Percentiles rank a stretch among this genome's conserved stretches.
phyloP scores from a whole-genome alignment of 192 early-diverging fungal genomes.

The Phlyctochytrium arcticum region DNA sequence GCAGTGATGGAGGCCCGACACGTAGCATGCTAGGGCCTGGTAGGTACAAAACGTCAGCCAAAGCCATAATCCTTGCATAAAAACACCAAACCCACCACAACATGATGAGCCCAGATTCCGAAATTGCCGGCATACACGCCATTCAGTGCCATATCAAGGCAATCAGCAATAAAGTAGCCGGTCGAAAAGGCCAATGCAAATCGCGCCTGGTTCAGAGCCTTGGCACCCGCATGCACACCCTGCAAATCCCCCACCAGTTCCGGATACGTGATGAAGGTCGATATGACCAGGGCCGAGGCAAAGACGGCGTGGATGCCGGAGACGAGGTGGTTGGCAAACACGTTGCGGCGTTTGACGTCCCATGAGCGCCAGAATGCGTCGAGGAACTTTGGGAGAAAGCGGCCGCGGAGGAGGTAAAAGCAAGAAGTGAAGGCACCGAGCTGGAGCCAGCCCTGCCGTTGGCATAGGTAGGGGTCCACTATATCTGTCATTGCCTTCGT shows the following conservation, averaged over 20 bases:
- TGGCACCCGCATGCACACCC: background rate
- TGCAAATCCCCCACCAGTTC: conserved; percentile 3
- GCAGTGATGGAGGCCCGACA: background rate
- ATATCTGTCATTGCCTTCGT: no score
- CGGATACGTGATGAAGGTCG: background rate
- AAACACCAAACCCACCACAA: background rate
- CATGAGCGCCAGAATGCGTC: background rate
- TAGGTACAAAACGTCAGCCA: background rate
- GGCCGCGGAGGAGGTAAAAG: background rate
- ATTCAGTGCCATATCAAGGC: conserved; percentile 4
- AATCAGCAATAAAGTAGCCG: conserved; percentile 12
- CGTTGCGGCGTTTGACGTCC: background rate
- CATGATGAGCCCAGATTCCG: conserved; percentile 13
- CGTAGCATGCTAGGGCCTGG: conserved; percentile 4
- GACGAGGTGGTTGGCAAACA: conserved; percentile 11
- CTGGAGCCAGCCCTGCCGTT: background rate
- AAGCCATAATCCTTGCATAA: background rate
- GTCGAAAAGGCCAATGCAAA: conserved; percentile 5
- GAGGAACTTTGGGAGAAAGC: background rate
- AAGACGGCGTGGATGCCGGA: conserved; percentile 6
- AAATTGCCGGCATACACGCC: conserved; percentile 7
- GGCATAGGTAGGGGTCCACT: no score
- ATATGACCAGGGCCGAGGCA: background rate
- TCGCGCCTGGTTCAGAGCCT: background rate
- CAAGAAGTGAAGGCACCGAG: background rate